phyloP scores from a whole-genome alignment of 2,329 filamentous ascomycete species.

The Exophiala oligosperma region DNA sequence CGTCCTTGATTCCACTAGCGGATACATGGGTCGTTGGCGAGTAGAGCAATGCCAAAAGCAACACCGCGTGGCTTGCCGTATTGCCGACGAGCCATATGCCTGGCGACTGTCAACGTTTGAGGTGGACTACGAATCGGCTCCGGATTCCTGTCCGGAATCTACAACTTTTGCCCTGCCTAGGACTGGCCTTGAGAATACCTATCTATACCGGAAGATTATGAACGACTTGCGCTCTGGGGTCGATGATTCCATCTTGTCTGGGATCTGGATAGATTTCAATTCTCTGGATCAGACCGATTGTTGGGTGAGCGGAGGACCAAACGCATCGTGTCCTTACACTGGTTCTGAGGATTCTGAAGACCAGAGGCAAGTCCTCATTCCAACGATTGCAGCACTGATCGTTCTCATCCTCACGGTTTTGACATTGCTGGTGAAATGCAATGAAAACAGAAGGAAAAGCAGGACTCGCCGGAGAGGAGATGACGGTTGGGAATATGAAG shows the following conservation, averaged over 20 bases:
- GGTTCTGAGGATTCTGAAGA: slow-evolving; percentile 43
- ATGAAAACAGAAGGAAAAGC: slow-evolving; percentile 58
- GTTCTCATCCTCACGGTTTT: slow-evolving; percentile 61
- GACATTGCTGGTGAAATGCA: slow-evolving; percentile 65
- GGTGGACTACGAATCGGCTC: slow-evolving; percentile 46
- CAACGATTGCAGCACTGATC: slow-evolving; percentile 62
- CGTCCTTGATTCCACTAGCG: slow-evolving; percentile 47
- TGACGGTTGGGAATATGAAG: slow-evolving; percentile 66
- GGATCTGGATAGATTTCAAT: slow-evolving; percentile 63
- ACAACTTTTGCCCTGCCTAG: slow-evolving; percentile 59
- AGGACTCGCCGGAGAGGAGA: slow-evolving; percentile 52
- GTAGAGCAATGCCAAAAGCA: slow-evolving; percentile 55
- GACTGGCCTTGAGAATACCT: slow-evolving; percentile 63
- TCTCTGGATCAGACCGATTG: slow-evolving; percentile 57
- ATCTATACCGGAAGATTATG: slow-evolving; percentile 50
- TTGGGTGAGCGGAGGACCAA: slow-evolving; percentile 60
- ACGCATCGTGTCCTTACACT: slow-evolving; percentile 60
- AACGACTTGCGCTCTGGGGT: slow-evolving; percentile 32
- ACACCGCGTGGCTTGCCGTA: slow-evolving; percentile 59
- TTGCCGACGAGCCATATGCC: slow-evolving; percentile 53
- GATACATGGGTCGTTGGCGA: slow-evolving; percentile 55
- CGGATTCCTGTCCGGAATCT: slow-evolving; percentile 49
- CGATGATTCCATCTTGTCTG: slow-evolving; percentile 26
- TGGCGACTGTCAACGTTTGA: slow-evolving; percentile 54
- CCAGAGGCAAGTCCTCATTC: slow-evolving; percentile 56